Evolutionary conservation across 495 filamentous ascomycete genomes (phyloP).

Genomic region (Aspergillus mulundensis): DNA sequence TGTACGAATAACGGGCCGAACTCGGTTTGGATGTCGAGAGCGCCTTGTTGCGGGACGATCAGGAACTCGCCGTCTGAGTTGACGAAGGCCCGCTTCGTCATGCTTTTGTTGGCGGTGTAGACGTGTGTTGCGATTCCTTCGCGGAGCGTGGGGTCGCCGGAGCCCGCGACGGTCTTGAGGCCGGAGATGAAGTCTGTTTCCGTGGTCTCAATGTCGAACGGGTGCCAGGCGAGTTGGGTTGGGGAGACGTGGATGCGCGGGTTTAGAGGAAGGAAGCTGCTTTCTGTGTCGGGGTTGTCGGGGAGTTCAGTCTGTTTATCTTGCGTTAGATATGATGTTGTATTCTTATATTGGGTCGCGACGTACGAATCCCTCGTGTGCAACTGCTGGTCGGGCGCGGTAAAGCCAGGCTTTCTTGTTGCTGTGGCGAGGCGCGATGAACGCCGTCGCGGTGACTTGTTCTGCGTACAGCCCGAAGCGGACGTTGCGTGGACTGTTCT

Average conservation of each 20-base stretch:
- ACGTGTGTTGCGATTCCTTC: slow-evolving; percentile 47
- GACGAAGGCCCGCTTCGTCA: slow-evolving; percentile 43
- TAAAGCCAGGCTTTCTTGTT: slow-evolving; percentile 51
- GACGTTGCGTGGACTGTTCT: slow-evolving; percentile 44
- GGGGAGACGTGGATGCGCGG: slow-evolving; percentile 60
- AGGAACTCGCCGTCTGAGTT: slow-evolving; percentile 50
- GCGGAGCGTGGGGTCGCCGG: slow-evolving; percentile 46
- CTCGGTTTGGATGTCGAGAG: slow-evolving; percentile 48
- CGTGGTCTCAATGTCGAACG: slow-evolving; percentile 39
- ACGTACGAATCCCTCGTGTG: slow-evolving; percentile 48
- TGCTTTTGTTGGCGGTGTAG: slow-evolving; percentile 42
- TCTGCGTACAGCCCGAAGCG: slow-evolving; percentile 47
- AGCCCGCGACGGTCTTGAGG: slow-evolving; percentile 48
- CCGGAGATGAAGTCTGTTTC: slow-evolving; percentile 43
- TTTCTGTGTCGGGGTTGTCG: slow-evolving; percentile 45
- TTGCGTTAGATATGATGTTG: too few relatives aligned
- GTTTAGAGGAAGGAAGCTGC: slow-evolving; percentile 45
- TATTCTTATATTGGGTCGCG: too few relatives aligned
- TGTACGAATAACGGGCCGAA: slow-evolving; percentile 46
- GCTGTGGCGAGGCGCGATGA: slow-evolving; percentile 43
- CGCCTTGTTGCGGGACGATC: slow-evolving; percentile 46
- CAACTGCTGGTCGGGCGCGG: slow-evolving; percentile 45
- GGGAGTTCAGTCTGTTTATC: slow-evolving; percentile 43
- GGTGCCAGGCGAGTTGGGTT: slow-evolving; percentile 47
- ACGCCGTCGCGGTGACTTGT: slow-evolving; percentile 45